Percentiles rank a stretch among this genome's conserved stretches.
phyloP scores from a whole-genome alignment of 2,329 filamentous ascomycete species.

The Aspergillus ruber region DNA sequence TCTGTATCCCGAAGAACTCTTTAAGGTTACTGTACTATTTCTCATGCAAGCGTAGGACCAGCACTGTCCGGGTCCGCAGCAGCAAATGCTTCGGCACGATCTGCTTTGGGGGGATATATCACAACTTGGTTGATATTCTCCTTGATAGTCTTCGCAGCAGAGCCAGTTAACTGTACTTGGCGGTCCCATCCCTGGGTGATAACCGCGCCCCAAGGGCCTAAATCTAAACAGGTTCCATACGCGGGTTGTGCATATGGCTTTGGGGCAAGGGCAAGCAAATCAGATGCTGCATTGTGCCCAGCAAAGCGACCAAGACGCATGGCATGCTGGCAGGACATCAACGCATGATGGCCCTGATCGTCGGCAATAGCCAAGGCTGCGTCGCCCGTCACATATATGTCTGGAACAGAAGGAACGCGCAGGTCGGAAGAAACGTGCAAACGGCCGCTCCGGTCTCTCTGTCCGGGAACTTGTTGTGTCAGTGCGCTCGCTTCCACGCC shows the following conservation, averaged over 20 bases:
- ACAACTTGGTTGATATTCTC: slow-evolving; percentile 26
- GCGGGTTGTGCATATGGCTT: slow-evolving; percentile 23
- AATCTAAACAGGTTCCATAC: slow-evolving; percentile 32
- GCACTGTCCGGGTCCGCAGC: slow-evolving; percentile 15
- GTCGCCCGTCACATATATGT: slow-evolving; percentile 31
- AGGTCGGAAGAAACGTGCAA: background rate
- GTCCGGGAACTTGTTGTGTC: slow-evolving; percentile 25
- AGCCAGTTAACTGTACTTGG: slow-evolving; percentile 20
- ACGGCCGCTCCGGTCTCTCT: background rate
- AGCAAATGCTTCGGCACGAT: slow-evolving; percentile 15
- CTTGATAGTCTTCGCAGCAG: slow-evolving; percentile 28
- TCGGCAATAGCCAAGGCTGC: slow-evolving; percentile 20
- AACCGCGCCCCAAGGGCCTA: slow-evolving; percentile 24
- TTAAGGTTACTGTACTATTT: too few relatives aligned
- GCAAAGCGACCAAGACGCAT: slow-evolving; percentile 28
- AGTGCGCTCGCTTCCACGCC: slow-evolving; percentile 28
- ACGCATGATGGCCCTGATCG: slow-evolving; percentile 18
- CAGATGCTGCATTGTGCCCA: slow-evolving; percentile 30
- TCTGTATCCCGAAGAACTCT: too few relatives aligned
- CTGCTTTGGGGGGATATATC: slow-evolving; percentile 28
- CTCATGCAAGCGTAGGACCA: background rate
- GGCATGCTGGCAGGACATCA: slow-evolving; percentile 40
- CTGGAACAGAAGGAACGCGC: background rate
- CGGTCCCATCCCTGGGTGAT: slow-evolving; percentile 26
- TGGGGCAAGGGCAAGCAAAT: slow-evolving; percentile 21